Evolutionary conservation across 257 asterid genomes (phyloP).

Genomic region (Solanum appendiculatum): DNA sequence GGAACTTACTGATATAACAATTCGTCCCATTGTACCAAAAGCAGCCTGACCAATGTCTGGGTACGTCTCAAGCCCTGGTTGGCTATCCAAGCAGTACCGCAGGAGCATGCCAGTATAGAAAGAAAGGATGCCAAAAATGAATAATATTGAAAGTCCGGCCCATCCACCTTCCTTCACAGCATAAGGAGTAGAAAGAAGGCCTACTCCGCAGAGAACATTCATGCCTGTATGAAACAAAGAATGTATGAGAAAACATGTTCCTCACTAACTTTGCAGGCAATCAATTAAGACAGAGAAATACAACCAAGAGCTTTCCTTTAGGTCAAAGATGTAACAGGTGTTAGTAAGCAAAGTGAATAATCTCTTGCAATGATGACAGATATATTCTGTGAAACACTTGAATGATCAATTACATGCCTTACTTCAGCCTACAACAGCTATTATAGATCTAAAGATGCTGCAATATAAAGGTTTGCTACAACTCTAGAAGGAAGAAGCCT

Average conservation of each 20-base stretch:
- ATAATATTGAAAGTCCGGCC: constrained; percentile 12
- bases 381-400: background rate
- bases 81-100: constrained; percentile 82
- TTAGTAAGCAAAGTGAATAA: background rate
- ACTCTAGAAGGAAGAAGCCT: background rate
- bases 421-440: background rate
- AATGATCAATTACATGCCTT: background rate
- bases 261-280: background rate
- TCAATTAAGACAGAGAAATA: background rate
- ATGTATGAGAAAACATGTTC: background rate
- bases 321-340: background rate
- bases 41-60: constrained; percentile 99
- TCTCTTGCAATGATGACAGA: background rate
- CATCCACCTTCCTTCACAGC: constrained; percentile 23
- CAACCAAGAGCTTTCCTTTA: background rate
- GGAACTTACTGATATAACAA: constrained; percentile 70
- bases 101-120: constrained; percentile 69
- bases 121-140: constrained; percentile 12
- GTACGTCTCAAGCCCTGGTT: constrained; percentile 90
- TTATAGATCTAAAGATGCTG: background rate
- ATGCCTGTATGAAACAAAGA: constrained; percentile 4
- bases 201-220: constrained; percentile 80
- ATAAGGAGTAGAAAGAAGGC: constrained; percentile 31
- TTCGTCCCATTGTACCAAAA: constrained; percentile 73
- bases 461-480: background rate